Percentiles rank a stretch among this genome's conserved stretches.
phyloP scores from a whole-genome alignment of 305 asterid genomes.

The Withania somnifera region DNA sequence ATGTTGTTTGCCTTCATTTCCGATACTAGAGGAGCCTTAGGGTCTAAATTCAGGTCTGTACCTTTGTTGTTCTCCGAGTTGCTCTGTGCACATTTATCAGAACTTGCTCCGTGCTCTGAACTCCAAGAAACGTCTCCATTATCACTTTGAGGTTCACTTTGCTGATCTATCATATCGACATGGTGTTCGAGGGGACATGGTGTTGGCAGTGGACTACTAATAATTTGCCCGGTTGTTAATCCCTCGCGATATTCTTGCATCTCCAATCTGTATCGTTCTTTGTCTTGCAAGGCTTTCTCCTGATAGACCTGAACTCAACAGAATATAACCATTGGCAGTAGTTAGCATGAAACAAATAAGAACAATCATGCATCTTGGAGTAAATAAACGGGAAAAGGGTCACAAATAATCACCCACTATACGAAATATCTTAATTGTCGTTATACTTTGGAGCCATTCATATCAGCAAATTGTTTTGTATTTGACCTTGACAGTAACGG shows the following conservation, averaged over 20 bases:
- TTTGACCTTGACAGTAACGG: not conserved
- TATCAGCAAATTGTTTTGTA: not conserved
- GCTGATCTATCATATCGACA: constrained; percentile 13
- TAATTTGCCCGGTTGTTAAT: constrained; percentile 24
- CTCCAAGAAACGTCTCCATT: constrained; percentile 8
- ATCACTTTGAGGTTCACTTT: constrained; percentile 12
- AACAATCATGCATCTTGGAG: not conserved
- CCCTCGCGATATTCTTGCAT: constrained; percentile 56
- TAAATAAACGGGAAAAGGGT: not conserved
- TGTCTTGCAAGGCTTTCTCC: constrained; percentile 63
- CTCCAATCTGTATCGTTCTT: constrained; percentile 60
- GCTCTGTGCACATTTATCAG: constrained; percentile 22
- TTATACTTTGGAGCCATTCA: not conserved
- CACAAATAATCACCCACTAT: not conserved
- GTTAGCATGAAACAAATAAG: constrained; percentile 4
- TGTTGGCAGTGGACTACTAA: not conserved
- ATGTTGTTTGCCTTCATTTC: constrained; percentile 22
- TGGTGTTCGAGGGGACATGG: constrained; percentile 15
- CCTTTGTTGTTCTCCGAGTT: constrained; percentile 24
- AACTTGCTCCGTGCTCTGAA: constrained; percentile 19
- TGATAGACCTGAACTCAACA: constrained; percentile 46
- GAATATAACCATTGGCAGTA: not conserved
- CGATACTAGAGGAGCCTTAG: constrained; percentile 1
- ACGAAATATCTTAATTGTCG: not conserved
- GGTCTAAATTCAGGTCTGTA: not conserved